Conservation (phyloP, 164 flowering plant genomes). For the Malania oleifera region DNA sequence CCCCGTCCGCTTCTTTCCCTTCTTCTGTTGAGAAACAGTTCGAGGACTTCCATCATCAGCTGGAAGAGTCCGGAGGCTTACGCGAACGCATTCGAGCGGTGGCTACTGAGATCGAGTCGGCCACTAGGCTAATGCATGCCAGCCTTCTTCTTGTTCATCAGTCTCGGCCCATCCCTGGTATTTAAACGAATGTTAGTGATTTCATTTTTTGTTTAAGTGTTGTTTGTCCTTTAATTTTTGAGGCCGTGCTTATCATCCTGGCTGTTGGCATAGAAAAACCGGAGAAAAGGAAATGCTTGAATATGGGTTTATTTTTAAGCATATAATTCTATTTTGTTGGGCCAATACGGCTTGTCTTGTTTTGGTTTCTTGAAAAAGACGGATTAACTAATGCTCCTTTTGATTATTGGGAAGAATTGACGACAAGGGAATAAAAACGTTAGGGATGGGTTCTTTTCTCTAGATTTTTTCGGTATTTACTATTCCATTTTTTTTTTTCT, state of each 20-base stretch:
- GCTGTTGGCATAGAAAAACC: no score
- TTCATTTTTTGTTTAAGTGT: neutral
- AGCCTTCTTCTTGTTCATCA: constrained; percentile 77
- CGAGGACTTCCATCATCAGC: constrained; percentile 51
- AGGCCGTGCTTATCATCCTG: no score
- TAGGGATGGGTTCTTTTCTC: no score
- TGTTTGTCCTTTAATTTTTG: neutral
- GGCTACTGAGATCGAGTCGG: constrained; percentile 61
- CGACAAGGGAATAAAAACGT: no score
- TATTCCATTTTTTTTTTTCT: no score
- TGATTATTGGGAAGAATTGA: no score
- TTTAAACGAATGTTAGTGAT: neutral
- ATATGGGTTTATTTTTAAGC: no score
- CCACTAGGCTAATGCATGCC: constrained; percentile 62
- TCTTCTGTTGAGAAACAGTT: constrained; percentile 68
- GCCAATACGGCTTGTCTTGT: no score
- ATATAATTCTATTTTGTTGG: no score
- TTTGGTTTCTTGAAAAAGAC: no score
- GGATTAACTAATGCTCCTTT: no score
- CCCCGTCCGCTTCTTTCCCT: constrained; percentile 12
- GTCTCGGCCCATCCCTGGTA: constrained; percentile 77
- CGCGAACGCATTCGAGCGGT: constrained; percentile 67
- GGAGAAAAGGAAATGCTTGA: neutral
- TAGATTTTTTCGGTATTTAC: no score
- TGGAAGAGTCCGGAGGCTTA: constrained; percentile 63